These are phyloP conservation scores for Plenodomus biglobosus DNA, from an alignment of 2,329 filamentous ascomycete species.

Conservation along the genomic window DNA sequence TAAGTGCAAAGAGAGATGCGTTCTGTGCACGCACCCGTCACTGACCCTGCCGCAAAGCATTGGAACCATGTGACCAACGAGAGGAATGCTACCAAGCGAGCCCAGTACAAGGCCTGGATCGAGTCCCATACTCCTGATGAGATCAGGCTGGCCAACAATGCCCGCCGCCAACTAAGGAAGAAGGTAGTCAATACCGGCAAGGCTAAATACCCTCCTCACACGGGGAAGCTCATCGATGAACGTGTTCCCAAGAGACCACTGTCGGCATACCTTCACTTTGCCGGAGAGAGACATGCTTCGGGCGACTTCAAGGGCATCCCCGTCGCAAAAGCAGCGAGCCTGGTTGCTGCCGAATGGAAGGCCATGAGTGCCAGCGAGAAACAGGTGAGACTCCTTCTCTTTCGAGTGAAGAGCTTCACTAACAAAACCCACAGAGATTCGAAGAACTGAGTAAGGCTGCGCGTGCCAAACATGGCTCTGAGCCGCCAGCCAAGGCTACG, in stretches of 20 bases:
- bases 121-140: constrained; percentile 56
- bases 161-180: constrained; percentile 49
- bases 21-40: neutral
- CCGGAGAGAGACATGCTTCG: constrained; percentile 46
- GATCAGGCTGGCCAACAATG: constrained; percentile 62
- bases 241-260: constrained; percentile 52
- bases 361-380: constrained; percentile 50
- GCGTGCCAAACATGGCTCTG: neutral
- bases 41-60: constrained; percentile 45
- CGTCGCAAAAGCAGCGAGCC: constrained; percentile 43
- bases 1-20: constrained; percentile 11
- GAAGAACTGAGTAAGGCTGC: neutral
- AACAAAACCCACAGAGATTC: constrained; percentile 32
- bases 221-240: constrained; percentile 53
- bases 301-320: constrained; percentile 56
- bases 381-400: constrained; percentile 42
- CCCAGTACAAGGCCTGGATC: constrained; percentile 58
- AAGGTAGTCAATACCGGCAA: constrained; percentile 12
- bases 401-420: constrained; percentile 14
- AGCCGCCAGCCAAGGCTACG: constrained; percentile 10
- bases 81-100: constrained; percentile 48
- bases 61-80: constrained; percentile 56
- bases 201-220: constrained; percentile 11
- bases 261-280: constrained; percentile 50
- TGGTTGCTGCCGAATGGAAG: constrained; percentile 54